Conservation (phyloP, 306 rosid species). For the Urtica urens region DNA sequence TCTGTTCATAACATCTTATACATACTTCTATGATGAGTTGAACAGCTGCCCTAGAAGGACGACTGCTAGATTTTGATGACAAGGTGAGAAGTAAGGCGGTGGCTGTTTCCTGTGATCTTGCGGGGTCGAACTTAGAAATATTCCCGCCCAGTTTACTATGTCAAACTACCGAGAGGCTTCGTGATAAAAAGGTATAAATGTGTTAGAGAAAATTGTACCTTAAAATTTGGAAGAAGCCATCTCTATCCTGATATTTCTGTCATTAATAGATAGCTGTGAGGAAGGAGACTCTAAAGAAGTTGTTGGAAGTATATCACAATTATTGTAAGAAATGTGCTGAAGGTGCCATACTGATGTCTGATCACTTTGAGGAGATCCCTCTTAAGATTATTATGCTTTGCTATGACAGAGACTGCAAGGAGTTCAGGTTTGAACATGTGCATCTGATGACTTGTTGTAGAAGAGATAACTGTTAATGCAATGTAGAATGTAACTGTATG, state of each 20-base stretch:
- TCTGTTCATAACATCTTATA: slow-evolving; percentile 7
- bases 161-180: slow-evolving; percentile 61
- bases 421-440: slow-evolving; percentile 58
- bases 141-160: slow-evolving; percentile 49
- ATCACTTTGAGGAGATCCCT: slow-evolving; percentile 69
- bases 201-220: slow-evolving; percentile 4
- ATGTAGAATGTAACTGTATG: slow-evolving; percentile 10
- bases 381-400: slow-evolving; percentile 83
- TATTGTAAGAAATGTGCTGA: slow-evolving; percentile 71
- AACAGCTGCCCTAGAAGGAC: slow-evolving; percentile 70
- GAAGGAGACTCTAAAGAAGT: slow-evolving; percentile 60
- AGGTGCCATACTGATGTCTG: slow-evolving; percentile 38
- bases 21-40: slow-evolving; percentile 17
- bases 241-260: slow-evolving; percentile 9
- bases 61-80: slow-evolving; percentile 68
- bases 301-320: slow-evolving; percentile 56
- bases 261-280: slow-evolving; percentile 54
- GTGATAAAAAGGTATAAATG: slow-evolving; percentile 74
- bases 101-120: slow-evolving; percentile 78
- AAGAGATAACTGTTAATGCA: slow-evolving; percentile 9
- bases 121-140: slow-evolving; percentile 39
- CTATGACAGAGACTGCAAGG: slow-evolving; percentile 80
- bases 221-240: slow-evolving; percentile 5
- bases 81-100: slow-evolving; percentile 81
- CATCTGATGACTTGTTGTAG: slow-evolving; percentile 16